phyloP scores from a whole-genome alignment of 2,329 filamentous ascomycete species.

The Geosmithia putterillii region DNA sequence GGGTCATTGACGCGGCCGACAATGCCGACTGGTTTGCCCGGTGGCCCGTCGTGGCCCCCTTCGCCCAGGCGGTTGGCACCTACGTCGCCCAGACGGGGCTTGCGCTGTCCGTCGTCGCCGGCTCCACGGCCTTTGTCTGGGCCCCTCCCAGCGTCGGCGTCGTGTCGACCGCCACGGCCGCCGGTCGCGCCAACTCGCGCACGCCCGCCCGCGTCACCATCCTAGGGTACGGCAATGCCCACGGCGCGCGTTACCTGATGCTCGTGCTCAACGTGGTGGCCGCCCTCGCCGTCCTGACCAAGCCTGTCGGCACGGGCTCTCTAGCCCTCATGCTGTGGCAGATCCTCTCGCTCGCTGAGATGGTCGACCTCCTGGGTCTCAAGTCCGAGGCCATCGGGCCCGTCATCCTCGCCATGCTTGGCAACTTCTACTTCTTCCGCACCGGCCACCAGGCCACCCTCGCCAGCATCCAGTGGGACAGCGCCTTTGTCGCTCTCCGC shows the following conservation, averaged over 20 bases:
- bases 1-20: slow-evolving; percentile 81
- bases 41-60: slow-evolving; percentile 33
- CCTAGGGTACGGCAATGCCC: slow-evolving; percentile 84
- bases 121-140: slow-evolving; percentile 76
- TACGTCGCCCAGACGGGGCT: slow-evolving; percentile 72
- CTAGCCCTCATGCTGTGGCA: slow-evolving; percentile 79
- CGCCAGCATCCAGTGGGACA: slow-evolving; percentile 88
- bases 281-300: slow-evolving; percentile 69
- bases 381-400: slow-evolving; percentile 68
- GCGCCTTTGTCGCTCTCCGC: slow-evolving; percentile 79
- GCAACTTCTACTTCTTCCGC: slow-evolving; percentile 93
- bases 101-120: slow-evolving; percentile 69
- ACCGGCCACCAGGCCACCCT: slow-evolving; percentile 90
- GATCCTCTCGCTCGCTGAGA: slow-evolving; percentile 63
- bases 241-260: slow-evolving; percentile 81
- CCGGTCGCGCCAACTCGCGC: slow-evolving; percentile 11
- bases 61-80: slow-evolving; percentile 62
- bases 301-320: slow-evolving; percentile 86
- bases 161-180: slow-evolving; percentile 28
- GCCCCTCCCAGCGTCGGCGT: slow-evolving; percentile 76
- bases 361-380: slow-evolving; percentile 47
- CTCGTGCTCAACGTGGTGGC: slow-evolving; percentile 69
- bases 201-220: slow-evolving; percentile 53
- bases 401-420: slow-evolving; percentile 73
- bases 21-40: slow-evolving; percentile 67